A percentile compares a stretch with the other conserved stretches of the same genome.
Evolutionary conservation across 1,139 yeast genomes (phyloP).

Genomic region (Pichiaceae sp.): DNA sequence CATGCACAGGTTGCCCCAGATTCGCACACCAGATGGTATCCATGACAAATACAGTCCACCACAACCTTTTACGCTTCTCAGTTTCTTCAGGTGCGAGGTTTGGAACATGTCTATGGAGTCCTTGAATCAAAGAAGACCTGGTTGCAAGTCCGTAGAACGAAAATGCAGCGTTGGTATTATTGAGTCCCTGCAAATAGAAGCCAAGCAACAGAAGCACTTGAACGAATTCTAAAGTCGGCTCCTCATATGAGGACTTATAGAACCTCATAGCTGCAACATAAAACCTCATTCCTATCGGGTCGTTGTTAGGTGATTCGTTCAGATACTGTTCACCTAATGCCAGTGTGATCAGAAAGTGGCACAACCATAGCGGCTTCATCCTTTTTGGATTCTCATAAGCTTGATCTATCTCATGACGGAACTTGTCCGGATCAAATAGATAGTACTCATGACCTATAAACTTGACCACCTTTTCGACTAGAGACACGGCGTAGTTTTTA

Average conservation of each 20-base stretch:
- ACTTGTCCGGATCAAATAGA: conserved; percentile 23
- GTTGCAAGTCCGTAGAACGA: conserved; percentile 39
- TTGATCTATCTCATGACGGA: conserved; percentile 20
- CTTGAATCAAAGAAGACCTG: conserved; percentile 35
- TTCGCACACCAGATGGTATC: conserved; percentile 44
- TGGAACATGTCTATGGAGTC: conserved; percentile 32
- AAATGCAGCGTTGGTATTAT: conserved; percentile 37
- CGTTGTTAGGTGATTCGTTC: conserved; percentile 16
- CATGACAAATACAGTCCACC: conserved; percentile 46
- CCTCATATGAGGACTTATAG: conserved; percentile 32
- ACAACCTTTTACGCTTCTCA: conserved; percentile 37
- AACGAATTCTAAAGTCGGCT: conserved; percentile 58
- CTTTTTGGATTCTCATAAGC: conserved; percentile 24
- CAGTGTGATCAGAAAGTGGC: conserved; percentile 19
- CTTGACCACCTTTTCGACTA: conserved; percentile 26
- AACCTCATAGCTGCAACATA: conserved; percentile 33
- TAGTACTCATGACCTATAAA: conserved; percentile 35
- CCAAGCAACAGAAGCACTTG: conserved; percentile 93
- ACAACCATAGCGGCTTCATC: conserved; percentile 18
- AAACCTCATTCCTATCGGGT: conserved; percentile 21
- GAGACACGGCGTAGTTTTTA: conserved; percentile 22
- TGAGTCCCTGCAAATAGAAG: conserved; percentile 46
- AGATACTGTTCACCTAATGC: conserved; percentile 26
- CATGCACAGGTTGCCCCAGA: conserved; percentile 35
- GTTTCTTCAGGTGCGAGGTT: conserved; percentile 13